Conservation (phyloP, 164 flowering plant species). For the Chloranthus sessilifolius region DNA sequence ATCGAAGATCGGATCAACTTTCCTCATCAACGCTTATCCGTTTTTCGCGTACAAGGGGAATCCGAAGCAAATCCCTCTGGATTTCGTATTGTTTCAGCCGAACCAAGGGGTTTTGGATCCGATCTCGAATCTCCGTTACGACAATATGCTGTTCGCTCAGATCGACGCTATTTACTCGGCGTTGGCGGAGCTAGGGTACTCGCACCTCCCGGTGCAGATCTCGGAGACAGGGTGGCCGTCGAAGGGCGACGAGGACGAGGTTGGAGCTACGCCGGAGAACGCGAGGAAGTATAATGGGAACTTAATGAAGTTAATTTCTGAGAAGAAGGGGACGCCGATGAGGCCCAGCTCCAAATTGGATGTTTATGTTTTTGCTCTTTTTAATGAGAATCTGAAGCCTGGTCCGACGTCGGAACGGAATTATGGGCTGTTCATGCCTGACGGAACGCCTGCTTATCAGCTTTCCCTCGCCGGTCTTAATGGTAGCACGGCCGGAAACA, state of each 20-base stretch:
- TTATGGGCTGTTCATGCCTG: slow-evolving; percentile 44
- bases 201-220: slow-evolving; percentile 28
- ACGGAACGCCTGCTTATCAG: slow-evolving; percentile 37
- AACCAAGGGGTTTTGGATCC: slow-evolving; percentile 25
- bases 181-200: slow-evolving; percentile 22
- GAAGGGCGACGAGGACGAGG: slow-evolving; percentile 38
- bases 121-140: slow-evolving; percentile 28
- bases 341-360: slow-evolving; percentile 27
- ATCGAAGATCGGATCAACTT: slow-evolving; percentile 21
- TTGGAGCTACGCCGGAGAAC: slow-evolving; percentile 39
- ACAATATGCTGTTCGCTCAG: slow-evolving; percentile 47
- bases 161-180: slow-evolving; percentile 41
- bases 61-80: slow-evolving; percentile 33
- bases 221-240: slow-evolving; percentile 61
- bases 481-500: not conserved
- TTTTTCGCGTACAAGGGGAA: slow-evolving; percentile 28
- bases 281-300: slow-evolving; percentile 43
- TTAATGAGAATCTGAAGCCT: slow-evolving; percentile 45
- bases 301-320: slow-evolving; percentile 23
- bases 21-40: slow-evolving; percentile 31
- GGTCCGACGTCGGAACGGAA: slow-evolving; percentile 49
- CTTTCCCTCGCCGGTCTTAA: slow-evolving; percentile 22
- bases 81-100: slow-evolving; percentile 36
- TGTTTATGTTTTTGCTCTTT: slow-evolving; percentile 37
- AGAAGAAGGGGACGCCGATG: slow-evolving; percentile 45